phyloP scores from a whole-genome alignment of 768 basidiomycete species.

The Rhodotorula babjevae region DNA sequence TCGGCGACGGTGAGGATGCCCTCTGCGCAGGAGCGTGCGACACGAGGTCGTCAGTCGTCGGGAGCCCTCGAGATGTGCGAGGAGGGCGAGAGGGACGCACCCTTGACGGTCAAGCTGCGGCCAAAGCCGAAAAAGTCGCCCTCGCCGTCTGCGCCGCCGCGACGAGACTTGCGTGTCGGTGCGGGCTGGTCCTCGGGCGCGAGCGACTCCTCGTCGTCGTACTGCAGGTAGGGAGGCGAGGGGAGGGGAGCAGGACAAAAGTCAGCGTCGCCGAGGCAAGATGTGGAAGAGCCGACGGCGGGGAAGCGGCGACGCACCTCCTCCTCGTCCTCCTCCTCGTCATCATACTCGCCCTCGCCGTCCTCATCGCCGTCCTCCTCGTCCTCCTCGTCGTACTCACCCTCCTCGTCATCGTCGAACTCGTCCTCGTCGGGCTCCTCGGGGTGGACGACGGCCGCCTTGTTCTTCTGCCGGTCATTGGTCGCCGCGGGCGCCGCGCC shows the following conservation, averaged over 20 bases:
- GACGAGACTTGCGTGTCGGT: conserved; percentile 20
- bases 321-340: conserved; percentile 48
- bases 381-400: conserved; percentile 58
- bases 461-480: conserved; percentile 40
- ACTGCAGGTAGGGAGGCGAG: background rate
- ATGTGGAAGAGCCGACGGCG: too few relatives aligned
- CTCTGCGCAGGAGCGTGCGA: conserved; percentile 52
- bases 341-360: conserved; percentile 64
- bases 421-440: conserved; percentile 48
- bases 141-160: conserved; percentile 20
- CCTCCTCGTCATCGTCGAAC: conserved; percentile 55
- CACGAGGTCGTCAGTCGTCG: too few relatives aligned
- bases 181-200: conserved; percentile 15
- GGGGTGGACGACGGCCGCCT: conserved; percentile 48
- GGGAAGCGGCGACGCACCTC: conserved; percentile 5
- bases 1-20: conserved; percentile 98
- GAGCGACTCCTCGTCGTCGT: conserved; percentile 26
- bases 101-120: conserved; percentile 69
- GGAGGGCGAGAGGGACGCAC: conserved; percentile 33
- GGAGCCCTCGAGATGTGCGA: too few relatives aligned
- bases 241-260: background rate
- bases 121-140: conserved; percentile 56
- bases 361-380: conserved; percentile 69
- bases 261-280: background rate
- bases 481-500: conserved; percentile 18